Evolutionary conservation across 768 basidiomycete genomes (phyloP).

Genomic region (Collybia mongolica): DNA sequence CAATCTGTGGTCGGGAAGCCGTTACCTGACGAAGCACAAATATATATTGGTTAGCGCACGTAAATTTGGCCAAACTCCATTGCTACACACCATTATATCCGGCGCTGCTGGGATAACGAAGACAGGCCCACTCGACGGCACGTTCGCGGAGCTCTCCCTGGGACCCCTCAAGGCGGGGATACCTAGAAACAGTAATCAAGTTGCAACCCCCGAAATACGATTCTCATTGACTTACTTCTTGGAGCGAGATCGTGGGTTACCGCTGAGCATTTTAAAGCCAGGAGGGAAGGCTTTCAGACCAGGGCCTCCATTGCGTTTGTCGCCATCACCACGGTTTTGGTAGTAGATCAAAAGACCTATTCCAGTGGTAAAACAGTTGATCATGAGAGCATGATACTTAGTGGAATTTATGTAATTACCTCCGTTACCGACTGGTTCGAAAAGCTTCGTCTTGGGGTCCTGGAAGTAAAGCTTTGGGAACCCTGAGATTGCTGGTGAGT

Average conservation of each 20-base stretch:
- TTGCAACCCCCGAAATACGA: background rate
- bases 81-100: conserved; percentile 25
- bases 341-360: conserved; percentile 40
- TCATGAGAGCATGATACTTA: background rate
- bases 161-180: conserved; percentile 28
- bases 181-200: conserved; percentile 16
- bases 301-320: conserved; percentile 34
- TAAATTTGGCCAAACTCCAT: conserved; percentile 1
- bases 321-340: conserved; percentile 37
- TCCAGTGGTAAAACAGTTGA: background rate
- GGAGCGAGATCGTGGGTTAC: conserved; percentile 33
- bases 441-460: conserved; percentile 33
- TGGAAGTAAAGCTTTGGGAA: conserved; percentile 42
- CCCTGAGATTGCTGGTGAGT: conserved; percentile 20
- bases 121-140: conserved; percentile 37
- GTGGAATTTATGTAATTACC: conserved; percentile 16
- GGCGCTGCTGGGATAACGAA: conserved; percentile 31
- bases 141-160: conserved; percentile 39
- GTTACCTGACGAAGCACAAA: conserved; percentile 12
- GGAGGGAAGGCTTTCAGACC: conserved; percentile 42
- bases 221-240: conserved; percentile 23
- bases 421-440: conserved; percentile 37
- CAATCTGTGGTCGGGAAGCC: conserved; percentile 44
- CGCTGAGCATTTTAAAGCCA: conserved; percentile 42
- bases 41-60: too few species aligned